Percentiles rank a stretch among this genome's conserved stretches.
Evolutionary conservation across 805 yeast species (phyloP).

Genomic region (Metschnikowia vanudenii): DNA sequence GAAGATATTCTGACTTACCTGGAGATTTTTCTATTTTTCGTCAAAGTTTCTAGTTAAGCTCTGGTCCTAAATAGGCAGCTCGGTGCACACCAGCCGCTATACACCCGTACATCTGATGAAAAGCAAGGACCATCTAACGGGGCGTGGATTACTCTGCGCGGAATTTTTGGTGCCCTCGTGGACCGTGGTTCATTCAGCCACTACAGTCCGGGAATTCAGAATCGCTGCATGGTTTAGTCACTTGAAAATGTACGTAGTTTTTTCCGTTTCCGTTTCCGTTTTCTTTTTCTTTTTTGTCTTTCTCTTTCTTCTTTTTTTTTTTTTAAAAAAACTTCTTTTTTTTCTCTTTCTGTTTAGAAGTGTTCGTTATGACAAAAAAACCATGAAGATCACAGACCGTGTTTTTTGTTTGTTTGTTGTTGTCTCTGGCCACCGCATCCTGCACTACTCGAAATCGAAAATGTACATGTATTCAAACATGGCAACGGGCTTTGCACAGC

Average conservation of each 20-base stretch:
- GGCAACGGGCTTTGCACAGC: conserved; percentile 13
- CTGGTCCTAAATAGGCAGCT: neutral
- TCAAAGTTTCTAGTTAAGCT: too few relatives aligned
- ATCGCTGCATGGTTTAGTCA: neutral
- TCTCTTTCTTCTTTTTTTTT: too few relatives aligned
- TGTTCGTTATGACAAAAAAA: too few relatives aligned
- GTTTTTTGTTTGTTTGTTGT: neutral
- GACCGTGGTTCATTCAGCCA: neutral
- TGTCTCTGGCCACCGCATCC: neutral
- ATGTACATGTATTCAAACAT: conserved; percentile 9
- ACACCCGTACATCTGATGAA: neutral
- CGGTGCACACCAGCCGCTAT: neutral
- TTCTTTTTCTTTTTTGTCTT: neutral
- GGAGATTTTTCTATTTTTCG: too few relatives aligned
- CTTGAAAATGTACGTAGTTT: neutral
- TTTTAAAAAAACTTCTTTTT: too few relatives aligned
- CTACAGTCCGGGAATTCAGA: neutral
- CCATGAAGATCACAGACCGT: too few relatives aligned
- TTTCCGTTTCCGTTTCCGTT: too few relatives aligned
- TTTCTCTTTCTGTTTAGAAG: too few relatives aligned
- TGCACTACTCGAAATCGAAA: conserved; percentile 1
- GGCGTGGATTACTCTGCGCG: neutral
- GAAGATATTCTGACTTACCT: too few relatives aligned
- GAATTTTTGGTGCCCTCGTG: neutral
- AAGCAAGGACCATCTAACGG: too few relatives aligned